Conservation (phyloP, 1,284 basidiomycete species). For the Amylostereum chailletii region DNA sequence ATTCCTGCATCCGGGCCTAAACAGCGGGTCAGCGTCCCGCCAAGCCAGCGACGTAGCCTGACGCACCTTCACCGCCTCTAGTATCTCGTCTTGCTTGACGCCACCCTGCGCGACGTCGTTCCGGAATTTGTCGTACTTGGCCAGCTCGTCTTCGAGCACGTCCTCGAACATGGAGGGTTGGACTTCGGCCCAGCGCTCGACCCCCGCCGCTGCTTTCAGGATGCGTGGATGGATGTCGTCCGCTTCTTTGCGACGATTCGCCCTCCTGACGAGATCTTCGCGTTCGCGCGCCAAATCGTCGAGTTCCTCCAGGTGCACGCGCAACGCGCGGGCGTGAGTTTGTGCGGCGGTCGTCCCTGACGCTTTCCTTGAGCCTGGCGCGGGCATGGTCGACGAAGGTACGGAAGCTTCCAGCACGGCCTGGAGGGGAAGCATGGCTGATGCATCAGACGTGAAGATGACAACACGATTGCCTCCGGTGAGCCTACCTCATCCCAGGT, state of each 20-base stretch:
- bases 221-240: constrained; percentile 78
- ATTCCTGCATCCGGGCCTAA: constrained; percentile 68
- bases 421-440: constrained; percentile 27
- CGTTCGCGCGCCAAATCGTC: constrained; percentile 65
- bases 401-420: constrained; percentile 58
- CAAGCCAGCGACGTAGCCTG: not conserved
- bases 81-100: constrained; percentile 53
- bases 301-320: constrained; percentile 73
- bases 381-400: constrained; percentile 50
- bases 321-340: constrained; percentile 63
- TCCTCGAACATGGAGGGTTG: constrained; percentile 83
- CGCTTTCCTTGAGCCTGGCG: constrained; percentile 25
- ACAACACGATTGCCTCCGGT: not conserved
- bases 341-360: constrained; percentile 33
- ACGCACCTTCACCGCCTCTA: constrained; percentile 64
- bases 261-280: constrained; percentile 57
- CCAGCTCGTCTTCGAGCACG: constrained; percentile 69
- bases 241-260: constrained; percentile 49
- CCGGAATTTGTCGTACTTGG: constrained; percentile 75
- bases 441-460: not conserved
- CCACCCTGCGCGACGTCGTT: constrained; percentile 54
- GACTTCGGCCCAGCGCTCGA: constrained; percentile 64
- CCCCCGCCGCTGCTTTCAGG: constrained; percentile 52
- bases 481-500: constrained; percentile 59
- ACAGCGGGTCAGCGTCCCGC: not conserved